Percentiles rank a stretch among this genome's conserved stretches.
phyloP scores from a whole-genome alignment of 805 yeast genomes.

The Hanseniaspora thailandica region DNA sequence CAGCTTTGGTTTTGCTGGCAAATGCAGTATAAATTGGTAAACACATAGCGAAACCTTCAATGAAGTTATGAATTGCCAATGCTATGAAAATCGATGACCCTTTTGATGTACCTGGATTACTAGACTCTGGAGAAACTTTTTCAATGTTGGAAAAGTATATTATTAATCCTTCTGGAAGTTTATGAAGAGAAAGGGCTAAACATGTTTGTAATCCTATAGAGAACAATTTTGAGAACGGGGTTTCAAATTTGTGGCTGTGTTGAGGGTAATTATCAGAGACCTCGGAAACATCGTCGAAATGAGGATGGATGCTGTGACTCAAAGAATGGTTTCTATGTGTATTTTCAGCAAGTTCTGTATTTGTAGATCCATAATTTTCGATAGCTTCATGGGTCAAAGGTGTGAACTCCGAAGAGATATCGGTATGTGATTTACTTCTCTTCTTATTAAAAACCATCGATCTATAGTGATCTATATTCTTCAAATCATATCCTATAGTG shows the following conservation, averaged over 20 bases:
- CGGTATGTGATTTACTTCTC: not conserved
- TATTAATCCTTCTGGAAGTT: constrained; percentile 89
- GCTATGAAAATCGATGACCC: constrained; percentile 78
- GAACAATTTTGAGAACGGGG: constrained; percentile 66
- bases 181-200: constrained; percentile 75
- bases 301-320: constrained; percentile 13
- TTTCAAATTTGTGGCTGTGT: constrained; percentile 71
- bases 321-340: not conserved
- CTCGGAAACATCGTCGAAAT: constrained; percentile 19
- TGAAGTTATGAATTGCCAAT: constrained; percentile 75
- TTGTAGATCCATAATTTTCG: constrained; percentile 13
- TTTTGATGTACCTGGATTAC: constrained; percentile 31
- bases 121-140: constrained; percentile 36
- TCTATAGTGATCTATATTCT: constrained; percentile 27
- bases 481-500: constrained; percentile 29
- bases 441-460: constrained; percentile 21
- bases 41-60: constrained; percentile 91
- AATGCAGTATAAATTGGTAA: constrained; percentile 76
- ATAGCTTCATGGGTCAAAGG: not conserved
- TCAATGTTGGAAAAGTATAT: constrained; percentile 58
- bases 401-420: constrained; percentile 4
- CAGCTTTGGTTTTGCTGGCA: constrained; percentile 48
- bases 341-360: not conserved
- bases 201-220: constrained; percentile 87
- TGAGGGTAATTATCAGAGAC: constrained; percentile 30